Evolutionary conservation across 805 yeast genomes (phyloP).

Genomic region (Yarrowia deformans): DNA sequence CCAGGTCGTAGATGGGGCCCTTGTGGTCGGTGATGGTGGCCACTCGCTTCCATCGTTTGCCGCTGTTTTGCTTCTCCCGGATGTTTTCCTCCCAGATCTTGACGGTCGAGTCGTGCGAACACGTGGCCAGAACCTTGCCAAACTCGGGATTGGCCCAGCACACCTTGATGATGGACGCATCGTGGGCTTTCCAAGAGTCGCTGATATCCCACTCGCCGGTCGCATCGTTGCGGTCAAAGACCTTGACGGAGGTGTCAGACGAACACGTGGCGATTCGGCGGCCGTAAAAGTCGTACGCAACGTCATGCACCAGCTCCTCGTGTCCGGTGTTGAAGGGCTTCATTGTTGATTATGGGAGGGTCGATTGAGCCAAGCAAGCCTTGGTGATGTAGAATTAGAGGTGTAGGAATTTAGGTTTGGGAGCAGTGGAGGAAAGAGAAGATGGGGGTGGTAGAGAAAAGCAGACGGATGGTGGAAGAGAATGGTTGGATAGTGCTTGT

Average conservation of each 20-base stretch:
- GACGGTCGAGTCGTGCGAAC: conserved; percentile 88
- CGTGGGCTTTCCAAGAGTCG: conserved; percentile 96
- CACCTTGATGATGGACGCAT: conserved; percentile 79
- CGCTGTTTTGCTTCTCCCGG: conserved; percentile 76
- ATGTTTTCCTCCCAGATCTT: conserved; percentile 91
- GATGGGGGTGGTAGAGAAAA: not conserved
- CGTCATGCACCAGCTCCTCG: conserved; percentile 89
- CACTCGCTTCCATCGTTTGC: conserved; percentile 80
- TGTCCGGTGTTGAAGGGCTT: conserved; percentile 89
- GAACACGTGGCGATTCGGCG: conserved; percentile 92
- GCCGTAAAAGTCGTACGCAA: conserved; percentile 90
- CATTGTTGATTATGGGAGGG: conserved; percentile 47
- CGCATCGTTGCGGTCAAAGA: conserved; percentile 65
- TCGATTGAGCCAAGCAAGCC: not conserved
- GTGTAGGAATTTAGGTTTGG: not conserved
- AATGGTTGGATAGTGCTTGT: not conserved
- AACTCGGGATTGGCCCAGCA: conserved; percentile 96
- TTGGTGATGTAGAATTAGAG: conserved; percentile 4
- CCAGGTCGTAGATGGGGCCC: conserved; percentile 89
- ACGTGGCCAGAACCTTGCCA: conserved; percentile 84
- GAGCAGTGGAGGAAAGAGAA: not conserved
- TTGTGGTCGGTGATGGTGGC: conserved; percentile 83
- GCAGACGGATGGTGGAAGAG: not conserved
- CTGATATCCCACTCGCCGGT: conserved; percentile 73
- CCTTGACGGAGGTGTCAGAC: conserved; percentile 91